Percentiles rank a stretch among this genome's conserved stretches.
These are phyloP conservation scores for Podila verticillata DNA, from an alignment of 192 early-diverging fungal genomes.

Conservation along the genomic window DNA sequence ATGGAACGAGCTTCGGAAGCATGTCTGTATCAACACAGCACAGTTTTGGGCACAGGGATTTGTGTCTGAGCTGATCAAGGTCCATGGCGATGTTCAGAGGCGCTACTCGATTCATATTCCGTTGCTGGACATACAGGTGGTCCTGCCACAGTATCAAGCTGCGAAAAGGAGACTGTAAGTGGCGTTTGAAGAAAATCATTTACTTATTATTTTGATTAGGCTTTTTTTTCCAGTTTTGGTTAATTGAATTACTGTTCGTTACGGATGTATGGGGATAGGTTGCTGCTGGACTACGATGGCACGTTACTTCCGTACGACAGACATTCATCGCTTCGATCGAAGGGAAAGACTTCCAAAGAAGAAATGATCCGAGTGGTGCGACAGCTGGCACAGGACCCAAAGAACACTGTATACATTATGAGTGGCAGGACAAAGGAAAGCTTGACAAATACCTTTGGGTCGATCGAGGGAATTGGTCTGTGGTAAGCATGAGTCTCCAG, in stretches of 20 bases:
- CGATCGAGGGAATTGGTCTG: conserved; percentile 69
- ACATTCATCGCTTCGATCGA: conserved; percentile 39
- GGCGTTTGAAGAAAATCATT: background rate
- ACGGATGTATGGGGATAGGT: conserved; percentile 39
- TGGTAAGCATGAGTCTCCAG: conserved; percentile 25
- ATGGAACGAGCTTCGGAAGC: conserved; percentile 79
- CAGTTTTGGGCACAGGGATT: conserved; percentile 75
- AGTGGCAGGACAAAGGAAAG: conserved; percentile 73
- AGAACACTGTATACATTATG: conserved; percentile 80
- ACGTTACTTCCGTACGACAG: conserved; percentile 74
- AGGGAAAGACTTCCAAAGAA: conserved; percentile 62
- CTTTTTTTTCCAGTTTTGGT: no score
- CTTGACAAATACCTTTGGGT: conserved; percentile 74
- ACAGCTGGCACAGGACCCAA: conserved; percentile 66
- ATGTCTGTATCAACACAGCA: conserved; percentile 75
- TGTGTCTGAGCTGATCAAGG: conserved; percentile 62
- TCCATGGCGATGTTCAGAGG: conserved; percentile 57
- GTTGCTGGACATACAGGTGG: conserved; percentile 34
- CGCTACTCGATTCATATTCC: conserved; percentile 63
- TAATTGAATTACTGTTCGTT: no score
- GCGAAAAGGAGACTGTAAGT: conserved; percentile 60
- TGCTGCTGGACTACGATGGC: conserved; percentile 72
- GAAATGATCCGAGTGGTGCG: conserved; percentile 68
- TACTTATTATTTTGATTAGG: background rate
- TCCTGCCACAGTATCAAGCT: conserved; percentile 30